A percentile compares a stretch with the other conserved stretches of the same genome.
These are phyloP conservation scores for Diaporthe ampelina DNA, from an alignment of 2,329 filamentous ascomycete genomes.

Conservation along the genomic window DNA sequence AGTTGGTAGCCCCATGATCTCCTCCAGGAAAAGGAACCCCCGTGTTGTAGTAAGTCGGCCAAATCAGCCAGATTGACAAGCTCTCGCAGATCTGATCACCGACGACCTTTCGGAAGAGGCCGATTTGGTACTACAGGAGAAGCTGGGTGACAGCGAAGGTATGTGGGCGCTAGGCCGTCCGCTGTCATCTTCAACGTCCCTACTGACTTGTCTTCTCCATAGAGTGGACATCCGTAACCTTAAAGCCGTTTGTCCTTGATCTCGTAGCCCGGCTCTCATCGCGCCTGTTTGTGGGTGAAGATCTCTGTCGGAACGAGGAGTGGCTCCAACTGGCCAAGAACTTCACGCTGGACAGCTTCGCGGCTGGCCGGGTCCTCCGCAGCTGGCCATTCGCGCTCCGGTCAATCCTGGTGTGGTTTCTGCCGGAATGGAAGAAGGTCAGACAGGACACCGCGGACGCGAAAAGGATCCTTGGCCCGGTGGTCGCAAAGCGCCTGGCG, in stretches of 20 bases:
- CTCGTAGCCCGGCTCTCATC: slow-evolving; percentile 64
- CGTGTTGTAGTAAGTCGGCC: too few species aligned
- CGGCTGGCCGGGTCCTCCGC: slow-evolving; percentile 54
- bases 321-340: slow-evolving; percentile 62
- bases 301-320: slow-evolving; percentile 59
- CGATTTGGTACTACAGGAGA: neutral
- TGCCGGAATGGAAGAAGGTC: slow-evolving; percentile 56
- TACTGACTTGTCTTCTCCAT: neutral
- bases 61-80: neutral
- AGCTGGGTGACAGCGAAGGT: slow-evolving; percentile 30
- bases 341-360: slow-evolving; percentile 58
- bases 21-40: too few species aligned
- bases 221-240: slow-evolving; percentile 28
- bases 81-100: slow-evolving; percentile 26
- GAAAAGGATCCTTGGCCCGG: slow-evolving; percentile 52
- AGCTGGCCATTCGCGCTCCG: slow-evolving; percentile 56
- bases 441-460: slow-evolving; percentile 55
- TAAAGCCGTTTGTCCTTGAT: slow-evolving; percentile 49
- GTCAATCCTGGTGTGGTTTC: slow-evolving; percentile 58
- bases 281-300: slow-evolving; percentile 61
- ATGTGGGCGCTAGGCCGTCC: neutral
- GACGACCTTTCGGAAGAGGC: slow-evolving; percentile 36
- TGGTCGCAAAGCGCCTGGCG: slow-evolving; percentile 46
- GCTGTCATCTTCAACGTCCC: neutral
- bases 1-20: neutral